Evolutionary conservation across 495 filamentous ascomycete species (phyloP).

Genomic region (Trichoderma gamsii): DNA sequence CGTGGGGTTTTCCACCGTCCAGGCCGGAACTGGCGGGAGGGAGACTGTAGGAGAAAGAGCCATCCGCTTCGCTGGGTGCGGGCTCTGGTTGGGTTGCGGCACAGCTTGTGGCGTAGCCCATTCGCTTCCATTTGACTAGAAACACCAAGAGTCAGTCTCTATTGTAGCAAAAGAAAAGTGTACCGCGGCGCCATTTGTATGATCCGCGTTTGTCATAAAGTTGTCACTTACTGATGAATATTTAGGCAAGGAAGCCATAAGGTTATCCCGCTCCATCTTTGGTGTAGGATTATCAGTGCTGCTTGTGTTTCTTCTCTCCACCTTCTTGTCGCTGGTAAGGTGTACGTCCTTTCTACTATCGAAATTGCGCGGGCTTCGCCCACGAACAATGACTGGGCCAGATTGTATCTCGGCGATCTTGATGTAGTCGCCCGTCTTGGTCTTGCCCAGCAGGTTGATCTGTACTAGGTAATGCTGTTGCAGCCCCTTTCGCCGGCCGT

Average conservation of each 20-base stretch:
- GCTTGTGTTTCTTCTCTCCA: conserved; percentile 15
- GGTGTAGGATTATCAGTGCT: conserved; percentile 24
- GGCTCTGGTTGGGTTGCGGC: conserved; percentile 22
- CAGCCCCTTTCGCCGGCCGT: conserved; percentile 63
- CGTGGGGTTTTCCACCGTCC: conserved; percentile 19
- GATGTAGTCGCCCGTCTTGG: conserved; percentile 52
- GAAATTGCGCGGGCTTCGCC: conserved; percentile 63
- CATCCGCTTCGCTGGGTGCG: conserved; percentile 32
- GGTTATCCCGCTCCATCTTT: conserved; percentile 30
- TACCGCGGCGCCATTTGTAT: not conserved
- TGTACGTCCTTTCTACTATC: conserved; percentile 62
- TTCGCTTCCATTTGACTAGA: conserved; percentile 1
- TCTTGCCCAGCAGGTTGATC: conserved; percentile 55
- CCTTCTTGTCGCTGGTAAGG: conserved; percentile 34
- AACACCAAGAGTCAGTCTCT: not conserved
- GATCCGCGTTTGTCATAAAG: not conserved
- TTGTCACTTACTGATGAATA: not conserved
- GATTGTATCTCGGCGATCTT: conserved; percentile 57
- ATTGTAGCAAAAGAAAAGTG: not conserved
- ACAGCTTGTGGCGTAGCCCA: conserved; percentile 16
- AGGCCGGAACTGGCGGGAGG: conserved; percentile 32
- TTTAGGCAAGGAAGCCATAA: conserved; percentile 14
- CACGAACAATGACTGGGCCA: conserved; percentile 62
- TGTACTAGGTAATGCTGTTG: conserved; percentile 67
- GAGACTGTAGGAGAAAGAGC: conserved; percentile 31